phyloP scores from a whole-genome alignment of 805 yeast genomes.

The Torulaspora gathmanii region DNA sequence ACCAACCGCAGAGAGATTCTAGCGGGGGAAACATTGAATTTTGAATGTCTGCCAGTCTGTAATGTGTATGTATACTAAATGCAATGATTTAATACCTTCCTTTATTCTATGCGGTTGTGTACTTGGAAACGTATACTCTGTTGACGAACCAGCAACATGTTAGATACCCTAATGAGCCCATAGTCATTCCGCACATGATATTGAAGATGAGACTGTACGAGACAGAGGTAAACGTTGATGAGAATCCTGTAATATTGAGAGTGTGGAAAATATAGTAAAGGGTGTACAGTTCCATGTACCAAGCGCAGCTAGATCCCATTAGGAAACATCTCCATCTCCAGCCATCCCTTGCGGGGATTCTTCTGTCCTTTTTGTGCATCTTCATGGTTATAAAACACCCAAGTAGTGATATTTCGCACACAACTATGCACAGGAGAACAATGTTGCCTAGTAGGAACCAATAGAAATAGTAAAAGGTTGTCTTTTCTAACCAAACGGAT shows the following conservation, averaged over 20 bases:
- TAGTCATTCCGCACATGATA: constrained; percentile 56
- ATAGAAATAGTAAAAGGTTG: constrained; percentile 73
- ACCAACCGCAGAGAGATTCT: constrained; percentile 14
- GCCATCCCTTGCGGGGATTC: constrained; percentile 1
- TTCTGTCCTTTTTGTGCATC: constrained; percentile 5
- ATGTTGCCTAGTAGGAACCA: constrained; percentile 68
- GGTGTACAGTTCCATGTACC: constrained; percentile 65
- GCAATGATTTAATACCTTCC: constrained; percentile 1
- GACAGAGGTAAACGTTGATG: constrained; percentile 63
- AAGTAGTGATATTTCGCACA: constrained; percentile 67
- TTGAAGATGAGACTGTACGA: constrained; percentile 66
- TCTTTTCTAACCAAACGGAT: constrained; percentile 74
- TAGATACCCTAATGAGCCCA: constrained; percentile 70
- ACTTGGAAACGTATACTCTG: constrained; percentile 27
- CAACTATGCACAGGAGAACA: constrained; percentile 53
- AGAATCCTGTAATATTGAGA: constrained; percentile 60
- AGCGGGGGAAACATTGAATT: constrained; percentile 10
- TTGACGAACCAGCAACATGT: constrained; percentile 64
- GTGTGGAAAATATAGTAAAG: constrained; percentile 57
- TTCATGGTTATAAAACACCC: constrained; percentile 59
- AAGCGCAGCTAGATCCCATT: constrained; percentile 65
- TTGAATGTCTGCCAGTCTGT: constrained; percentile 1
- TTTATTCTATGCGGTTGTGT: constrained; percentile 2
- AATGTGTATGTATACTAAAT: background rate
- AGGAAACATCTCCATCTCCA: constrained; percentile 86